Conservation (phyloP, 2,329 filamentous ascomycete genomes). For the Trichoderma sp. region DNA sequence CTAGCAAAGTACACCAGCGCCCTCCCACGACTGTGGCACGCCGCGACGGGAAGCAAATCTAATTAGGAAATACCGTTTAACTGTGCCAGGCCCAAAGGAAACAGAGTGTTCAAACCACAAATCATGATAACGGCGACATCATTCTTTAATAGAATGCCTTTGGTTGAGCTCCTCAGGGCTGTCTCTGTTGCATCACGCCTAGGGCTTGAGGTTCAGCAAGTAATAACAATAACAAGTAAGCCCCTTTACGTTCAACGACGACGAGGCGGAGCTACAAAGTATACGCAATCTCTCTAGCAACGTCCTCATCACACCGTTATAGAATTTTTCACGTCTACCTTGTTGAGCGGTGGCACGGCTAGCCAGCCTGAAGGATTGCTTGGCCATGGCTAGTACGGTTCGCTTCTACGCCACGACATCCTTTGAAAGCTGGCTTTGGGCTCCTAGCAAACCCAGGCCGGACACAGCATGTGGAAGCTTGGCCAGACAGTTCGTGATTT, state of each 20-base stretch:
- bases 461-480: conserved; percentile 4
- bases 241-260: neutral
- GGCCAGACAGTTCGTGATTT: conserved; percentile 1
- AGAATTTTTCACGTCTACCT: neutral
- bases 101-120: neutral
- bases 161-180: neutral
- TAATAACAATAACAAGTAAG: neutral
- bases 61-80: neutral
- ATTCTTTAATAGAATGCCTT: neutral
- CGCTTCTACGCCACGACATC: conserved; percentile 8
- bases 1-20: conserved; percentile 7
- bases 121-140: neutral
- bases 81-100: neutral
- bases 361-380: conserved; percentile 6
- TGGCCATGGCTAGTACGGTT: neutral
- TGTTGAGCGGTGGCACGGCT: conserved; percentile 1
- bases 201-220: neutral
- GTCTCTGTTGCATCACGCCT: neutral
- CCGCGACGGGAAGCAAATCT: neutral
- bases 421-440: conserved; percentile 4
- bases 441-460: neutral
- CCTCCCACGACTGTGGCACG: conserved; percentile 2
- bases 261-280: neutral
- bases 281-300: neutral
- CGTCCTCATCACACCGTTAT: neutral